phyloP scores from a whole-genome alignment of 306 rosid species.

The Lathyrus tuberosus region DNA sequence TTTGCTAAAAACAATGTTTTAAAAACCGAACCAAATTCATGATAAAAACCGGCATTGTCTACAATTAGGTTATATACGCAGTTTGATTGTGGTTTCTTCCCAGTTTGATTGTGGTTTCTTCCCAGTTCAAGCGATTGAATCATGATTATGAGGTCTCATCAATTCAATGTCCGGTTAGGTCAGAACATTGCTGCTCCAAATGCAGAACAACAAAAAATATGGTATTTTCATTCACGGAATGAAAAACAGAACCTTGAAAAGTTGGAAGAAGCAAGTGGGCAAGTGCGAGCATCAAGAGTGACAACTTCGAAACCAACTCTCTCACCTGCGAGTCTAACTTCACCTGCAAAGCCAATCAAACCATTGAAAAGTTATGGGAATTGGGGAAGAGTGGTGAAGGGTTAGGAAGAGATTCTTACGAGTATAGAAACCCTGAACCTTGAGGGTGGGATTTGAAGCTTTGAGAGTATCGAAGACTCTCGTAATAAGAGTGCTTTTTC shows the following conservation, averaged over 20 bases:
- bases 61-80: neutral
- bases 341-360: conserved; percentile 55
- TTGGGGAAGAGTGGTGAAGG: neutral
- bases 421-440: conserved; percentile 82
- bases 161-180: neutral
- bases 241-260: conserved; percentile 52
- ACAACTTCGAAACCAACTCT: conserved; percentile 82
- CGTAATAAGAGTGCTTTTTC: conserved; percentile 72
- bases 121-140: neutral
- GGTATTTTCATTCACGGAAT: neutral
- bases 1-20: neutral
- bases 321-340: conserved; percentile 58
- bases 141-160: neutral
- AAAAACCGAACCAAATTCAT: neutral
- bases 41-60: neutral
- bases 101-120: neutral
- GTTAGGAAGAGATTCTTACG: conserved; percentile 46
- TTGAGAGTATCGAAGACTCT: conserved; percentile 63
- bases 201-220: too few species aligned
- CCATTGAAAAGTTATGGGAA: neutral
- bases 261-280: conserved; percentile 68
- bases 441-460: conserved; percentile 58
- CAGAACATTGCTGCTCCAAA: too few species aligned
- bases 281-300: conserved; percentile 71
- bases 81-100: neutral